These are phyloP conservation scores for Gastrolobium bilobum DNA, from an alignment of 306 rosid genomes.

Conservation along the genomic window DNA sequence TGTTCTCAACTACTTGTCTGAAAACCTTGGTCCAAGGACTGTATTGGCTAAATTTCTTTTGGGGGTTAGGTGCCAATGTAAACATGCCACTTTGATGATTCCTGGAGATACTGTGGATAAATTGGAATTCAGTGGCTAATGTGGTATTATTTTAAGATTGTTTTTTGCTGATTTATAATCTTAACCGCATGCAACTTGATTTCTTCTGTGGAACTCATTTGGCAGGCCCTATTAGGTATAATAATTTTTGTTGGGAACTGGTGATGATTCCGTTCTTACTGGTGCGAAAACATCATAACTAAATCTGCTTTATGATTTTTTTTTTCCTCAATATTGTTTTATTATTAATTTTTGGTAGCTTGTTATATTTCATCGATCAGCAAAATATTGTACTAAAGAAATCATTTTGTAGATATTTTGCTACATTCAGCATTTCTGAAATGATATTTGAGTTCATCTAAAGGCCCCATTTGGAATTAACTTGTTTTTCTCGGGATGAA, in stretches of 20 bases:
- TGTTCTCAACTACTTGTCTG: neutral
- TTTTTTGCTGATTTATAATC: constrained; percentile 36
- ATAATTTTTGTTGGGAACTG: constrained; percentile 11
- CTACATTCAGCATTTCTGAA: constrained; percentile 8
- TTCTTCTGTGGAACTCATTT: constrained; percentile 43
- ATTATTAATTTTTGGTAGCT: constrained; percentile 8
- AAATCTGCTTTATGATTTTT: constrained; percentile 17
- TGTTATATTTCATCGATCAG: neutral
- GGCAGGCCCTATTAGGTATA: constrained; percentile 29
- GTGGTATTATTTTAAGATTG: constrained; percentile 26
- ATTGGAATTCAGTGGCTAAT: constrained; percentile 30
- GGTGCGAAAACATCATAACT: neutral
- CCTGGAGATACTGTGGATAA: constrained; percentile 34
- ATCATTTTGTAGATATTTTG: constrained; percentile 3
- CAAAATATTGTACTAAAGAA: constrained; percentile 8
- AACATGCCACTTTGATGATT: constrained; percentile 41
- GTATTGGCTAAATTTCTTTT: constrained; percentile 2
- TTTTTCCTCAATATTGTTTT: neutral
- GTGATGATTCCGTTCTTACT: neutral
- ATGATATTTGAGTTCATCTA: neutral
- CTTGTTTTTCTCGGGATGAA: neutral
- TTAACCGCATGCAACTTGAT: constrained; percentile 5
- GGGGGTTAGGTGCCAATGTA: constrained; percentile 42
- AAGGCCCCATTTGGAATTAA: neutral
- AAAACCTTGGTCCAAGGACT: constrained; percentile 16